Conservation (phyloP, 2,329 filamentous ascomycete genomes). For the Phialocephala subalpina region DNA sequence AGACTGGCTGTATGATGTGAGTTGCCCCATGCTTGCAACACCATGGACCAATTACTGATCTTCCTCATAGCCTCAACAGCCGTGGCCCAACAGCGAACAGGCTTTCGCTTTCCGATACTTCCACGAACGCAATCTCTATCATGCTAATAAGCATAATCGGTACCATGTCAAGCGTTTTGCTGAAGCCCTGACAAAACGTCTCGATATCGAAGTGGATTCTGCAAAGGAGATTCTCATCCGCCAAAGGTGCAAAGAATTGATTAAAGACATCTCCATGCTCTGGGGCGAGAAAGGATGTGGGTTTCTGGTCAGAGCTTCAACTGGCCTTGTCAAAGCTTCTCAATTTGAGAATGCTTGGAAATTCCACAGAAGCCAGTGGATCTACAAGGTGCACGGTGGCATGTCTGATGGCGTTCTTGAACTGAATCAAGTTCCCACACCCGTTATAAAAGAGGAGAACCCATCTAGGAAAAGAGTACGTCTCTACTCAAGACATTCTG, state of each 20-base stretch:
- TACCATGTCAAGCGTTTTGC: background rate
- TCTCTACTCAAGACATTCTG: background rate
- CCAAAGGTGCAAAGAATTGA: background rate
- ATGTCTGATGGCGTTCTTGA: background rate
- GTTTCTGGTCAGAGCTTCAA: background rate
- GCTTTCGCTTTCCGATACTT: conserved; percentile 13
- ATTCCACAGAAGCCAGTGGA: conserved; percentile 1
- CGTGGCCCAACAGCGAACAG: conserved; percentile 5
- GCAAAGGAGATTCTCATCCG: background rate
- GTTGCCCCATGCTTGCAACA: background rate
- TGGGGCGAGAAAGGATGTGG: conserved; percentile 5
- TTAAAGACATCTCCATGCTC: background rate
- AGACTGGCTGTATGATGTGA: conserved; percentile 3
- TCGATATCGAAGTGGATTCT: background rate
- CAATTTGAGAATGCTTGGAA: conserved; percentile 14
- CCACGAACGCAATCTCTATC: conserved; percentile 12
- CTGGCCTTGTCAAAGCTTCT: background rate
- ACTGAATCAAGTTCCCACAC: background rate
- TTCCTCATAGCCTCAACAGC: background rate
- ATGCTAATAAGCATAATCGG: background rate
- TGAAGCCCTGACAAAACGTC: background rate
- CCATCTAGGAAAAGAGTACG: background rate
- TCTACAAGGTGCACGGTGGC: background rate
- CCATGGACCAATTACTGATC: too few species aligned
- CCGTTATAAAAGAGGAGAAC: background rate